Conservation (phyloP, 202 grass and related monocot species). For the Miscanthus sacchariflorus region DNA sequence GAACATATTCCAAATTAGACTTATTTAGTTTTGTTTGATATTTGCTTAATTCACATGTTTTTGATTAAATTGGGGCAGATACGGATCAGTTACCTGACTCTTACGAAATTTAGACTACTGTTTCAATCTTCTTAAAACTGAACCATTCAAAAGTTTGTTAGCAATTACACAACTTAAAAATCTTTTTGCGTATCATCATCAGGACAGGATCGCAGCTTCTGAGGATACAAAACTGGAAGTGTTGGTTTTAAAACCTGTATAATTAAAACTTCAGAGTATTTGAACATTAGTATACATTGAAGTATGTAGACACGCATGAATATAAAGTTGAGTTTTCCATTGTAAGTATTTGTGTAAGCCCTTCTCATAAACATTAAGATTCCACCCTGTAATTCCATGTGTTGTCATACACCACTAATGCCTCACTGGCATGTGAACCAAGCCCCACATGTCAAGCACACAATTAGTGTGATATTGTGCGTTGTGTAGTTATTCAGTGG, state of each 20-base stretch:
- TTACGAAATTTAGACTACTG: slow-evolving; percentile 3
- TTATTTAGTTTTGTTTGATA: slow-evolving; percentile 2
- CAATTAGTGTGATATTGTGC: not conserved
- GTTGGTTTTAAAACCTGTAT: not conserved
- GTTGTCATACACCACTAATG: not conserved
- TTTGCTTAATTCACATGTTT: slow-evolving; percentile 15
- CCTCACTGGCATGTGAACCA: not conserved
- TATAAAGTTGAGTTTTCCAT: slow-evolving; percentile 11
- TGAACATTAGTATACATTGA: not conserved
- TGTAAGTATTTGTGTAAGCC: not conserved
- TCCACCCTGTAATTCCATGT: not conserved
- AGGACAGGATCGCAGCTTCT: not conserved
- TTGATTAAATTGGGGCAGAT: not conserved
- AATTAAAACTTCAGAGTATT: not conserved
- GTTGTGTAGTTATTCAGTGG: not conserved
- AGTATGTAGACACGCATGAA: not conserved
- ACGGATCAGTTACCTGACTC: not conserved
- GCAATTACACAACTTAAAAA: not conserved
- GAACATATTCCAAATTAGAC: not conserved
- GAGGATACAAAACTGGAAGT: not conserved
- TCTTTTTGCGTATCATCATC: not conserved
- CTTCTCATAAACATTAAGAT: slow-evolving; percentile 3
- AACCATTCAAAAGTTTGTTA: not conserved
- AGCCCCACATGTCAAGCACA: not conserved
- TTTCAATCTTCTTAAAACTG: not conserved